These are phyloP conservation scores for Emericellopsis atlantica DNA, from an alignment of 2,329 filamentous ascomycete genomes.

Conservation along the genomic window DNA sequence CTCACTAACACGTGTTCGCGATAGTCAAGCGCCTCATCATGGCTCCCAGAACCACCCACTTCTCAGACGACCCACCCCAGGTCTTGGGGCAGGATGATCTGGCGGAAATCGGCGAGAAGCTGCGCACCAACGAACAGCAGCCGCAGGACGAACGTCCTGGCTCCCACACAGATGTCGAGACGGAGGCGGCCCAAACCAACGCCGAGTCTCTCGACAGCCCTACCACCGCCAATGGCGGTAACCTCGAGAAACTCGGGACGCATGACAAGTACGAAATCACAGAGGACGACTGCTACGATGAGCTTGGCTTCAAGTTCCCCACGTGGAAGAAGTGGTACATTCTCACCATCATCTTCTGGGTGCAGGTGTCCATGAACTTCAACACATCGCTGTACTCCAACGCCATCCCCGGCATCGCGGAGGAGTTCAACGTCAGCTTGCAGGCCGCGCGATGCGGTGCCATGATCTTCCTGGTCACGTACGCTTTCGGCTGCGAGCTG, in stretches of 20 bases:
- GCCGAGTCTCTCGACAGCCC: slow-evolving; percentile 18
- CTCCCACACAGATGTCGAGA: not conserved
- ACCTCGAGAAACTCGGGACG: slow-evolving; percentile 21
- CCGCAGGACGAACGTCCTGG: not conserved
- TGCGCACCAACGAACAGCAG: slow-evolving; percentile 5
- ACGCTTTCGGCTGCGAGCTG: slow-evolving; percentile 77
- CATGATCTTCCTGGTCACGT: slow-evolving; percentile 65
- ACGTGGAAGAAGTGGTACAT: slow-evolving; percentile 59
- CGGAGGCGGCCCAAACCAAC: slow-evolving; percentile 3
- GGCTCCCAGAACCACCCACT: not conserved
- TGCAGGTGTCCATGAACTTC: slow-evolving; percentile 70
- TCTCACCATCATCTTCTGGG: slow-evolving; percentile 58
- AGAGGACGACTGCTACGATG: slow-evolving; percentile 49
- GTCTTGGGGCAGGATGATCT: slow-evolving; percentile 20
- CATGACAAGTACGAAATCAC: slow-evolving; percentile 32
- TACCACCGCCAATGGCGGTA: slow-evolving; percentile 1
- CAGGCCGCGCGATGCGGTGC: slow-evolving; percentile 62
- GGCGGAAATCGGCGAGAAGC: slow-evolving; percentile 20
- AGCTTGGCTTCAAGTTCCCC: slow-evolving; percentile 52
- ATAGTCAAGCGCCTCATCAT: not conserved
- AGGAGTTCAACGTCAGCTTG: slow-evolving; percentile 54
- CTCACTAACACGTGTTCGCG: not conserved
- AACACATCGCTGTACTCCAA: slow-evolving; percentile 66
- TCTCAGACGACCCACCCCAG: slow-evolving; percentile 19
- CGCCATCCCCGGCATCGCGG: slow-evolving; percentile 48